Conservation (phyloP, 1,139 yeast species). For the Pichia sp. region DNA sequence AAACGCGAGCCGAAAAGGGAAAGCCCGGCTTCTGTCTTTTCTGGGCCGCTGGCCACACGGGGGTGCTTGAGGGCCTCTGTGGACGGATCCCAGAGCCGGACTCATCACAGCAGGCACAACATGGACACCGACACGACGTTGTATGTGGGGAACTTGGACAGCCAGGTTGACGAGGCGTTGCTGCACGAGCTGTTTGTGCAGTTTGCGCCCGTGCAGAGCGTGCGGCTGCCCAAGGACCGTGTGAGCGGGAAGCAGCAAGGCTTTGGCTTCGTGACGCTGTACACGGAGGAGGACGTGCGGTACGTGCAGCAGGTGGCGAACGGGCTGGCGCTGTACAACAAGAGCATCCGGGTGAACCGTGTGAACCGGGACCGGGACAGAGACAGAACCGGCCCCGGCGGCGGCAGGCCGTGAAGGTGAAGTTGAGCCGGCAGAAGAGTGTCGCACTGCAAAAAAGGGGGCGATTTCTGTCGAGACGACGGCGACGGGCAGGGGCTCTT, state of each 20-base stretch:
- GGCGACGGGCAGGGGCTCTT: background rate
- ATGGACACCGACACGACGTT: conserved; percentile 38
- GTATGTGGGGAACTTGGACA: conserved; percentile 82
- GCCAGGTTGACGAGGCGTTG: conserved; percentile 60
- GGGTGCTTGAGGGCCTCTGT: too few relatives aligned
- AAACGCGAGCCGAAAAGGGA: too few relatives aligned
- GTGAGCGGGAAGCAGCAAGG: conserved; percentile 73
- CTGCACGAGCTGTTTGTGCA: conserved; percentile 82
- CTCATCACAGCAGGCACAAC: too few relatives aligned
- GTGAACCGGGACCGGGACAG: conserved; percentile 30
- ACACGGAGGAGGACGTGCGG: conserved; percentile 57
- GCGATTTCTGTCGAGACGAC: too few relatives aligned
- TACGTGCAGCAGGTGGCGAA: conserved; percentile 62
- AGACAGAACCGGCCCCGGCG: background rate
- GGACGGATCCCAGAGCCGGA: too few relatives aligned
- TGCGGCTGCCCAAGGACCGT: conserved; percentile 78
- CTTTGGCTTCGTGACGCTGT: conserved; percentile 80
- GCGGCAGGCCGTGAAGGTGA: background rate
- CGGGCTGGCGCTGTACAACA: conserved; percentile 63
- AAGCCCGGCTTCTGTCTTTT: too few relatives aligned
- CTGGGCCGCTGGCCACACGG: too few relatives aligned
- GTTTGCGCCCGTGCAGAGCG: conserved; percentile 69
- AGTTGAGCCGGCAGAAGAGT: background rate
- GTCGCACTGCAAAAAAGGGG: too few relatives aligned
- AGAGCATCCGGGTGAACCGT: conserved; percentile 55